Base-by-base conservation (phyloP, 345 rosid genomes). In the Camelina sativa region DNA sequence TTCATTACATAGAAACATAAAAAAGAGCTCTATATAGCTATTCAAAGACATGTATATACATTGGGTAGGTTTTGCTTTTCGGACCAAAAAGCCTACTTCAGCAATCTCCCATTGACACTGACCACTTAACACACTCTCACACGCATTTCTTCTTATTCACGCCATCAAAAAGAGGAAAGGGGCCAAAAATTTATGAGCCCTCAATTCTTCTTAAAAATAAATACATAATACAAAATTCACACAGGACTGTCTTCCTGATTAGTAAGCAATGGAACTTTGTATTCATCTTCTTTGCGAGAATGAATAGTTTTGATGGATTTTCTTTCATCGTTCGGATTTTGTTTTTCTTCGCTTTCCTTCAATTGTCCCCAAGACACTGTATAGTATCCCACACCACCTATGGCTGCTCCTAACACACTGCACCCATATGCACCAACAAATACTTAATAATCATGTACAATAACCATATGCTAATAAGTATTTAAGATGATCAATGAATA, bases 351-450 rank as follows among this genome's bases (percentile, higher is more conserved):
- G 6, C 22, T 56, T 59, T 85, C 91, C 73, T 75, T 84, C 23
- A 82, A 63, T 11, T 86, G 92, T 30, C 88, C 98, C 91, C 88
- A 87, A 67, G 76, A 68, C 48, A 86, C 74, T 1, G 84, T 80
- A 50, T 83, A 88, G 52, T 85, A 88, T 51, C 95, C 94, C 55
- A 81, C 70, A 16, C 95, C 96, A 65, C 79, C 74, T 53, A 90
- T 70, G 35, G 84, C 68, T 44, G 91, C 86, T 80, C 92, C 98
- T 72, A 86, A 64, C 41, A 86, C 79, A 81, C 96, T 92, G 89
- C 65, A 68, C 37, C 61, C 63, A 59, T 23, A 2, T 92, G 87
- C 67, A 67, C 38, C 61, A 62, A 65, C 4, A 61, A 1, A 51
- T 22, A 32, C 12, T 57, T 9, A 59, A 40, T 11, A 52, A 25